Base-by-base conservation (phyloP, 192 early-diverging fungal genomes). In the Tieghemiomyces parasiticus region DNA sequence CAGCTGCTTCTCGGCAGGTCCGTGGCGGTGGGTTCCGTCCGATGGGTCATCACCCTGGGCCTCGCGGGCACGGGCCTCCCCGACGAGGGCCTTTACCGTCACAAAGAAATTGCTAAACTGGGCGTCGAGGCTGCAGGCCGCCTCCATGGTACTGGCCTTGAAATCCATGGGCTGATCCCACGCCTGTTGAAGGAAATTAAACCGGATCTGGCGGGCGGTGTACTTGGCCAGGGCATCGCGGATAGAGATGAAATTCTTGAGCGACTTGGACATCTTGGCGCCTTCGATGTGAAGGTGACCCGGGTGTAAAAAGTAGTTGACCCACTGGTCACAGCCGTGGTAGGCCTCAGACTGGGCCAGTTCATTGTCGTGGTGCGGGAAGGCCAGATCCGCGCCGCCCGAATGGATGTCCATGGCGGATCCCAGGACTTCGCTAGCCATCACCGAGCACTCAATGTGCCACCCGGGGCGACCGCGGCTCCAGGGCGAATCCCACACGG, bases 361-460 rank as follows among this genome's bases (percentile, higher is more conserved):
- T 72, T 99, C 95, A 65, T 99, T 95, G 69, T 97, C 94, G 75
- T 99, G 95, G 68, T 99, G 95, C 52, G 95, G 95, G 79, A 99
- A 99, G 0, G 84, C 85, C 44, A 99, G 70, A 74, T 99, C 95
- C 53, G 87, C 85, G 42, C 95, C 95, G 58, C 95, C 95, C 38
- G 87, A 82, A 74, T 99, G 95, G 58, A 99, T 87, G 65, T 99
- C 95, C 65, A 99, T 80, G 29, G 83, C 77, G 34, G 81, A 71
- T 20, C 91, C 93, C 54, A 97, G 70, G 26, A 95, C 78, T 64
- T 88, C 91, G 63, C 87, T 86, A 22, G 93, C 93, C 95, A 99
- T 99, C 35, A 84, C 95, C 25, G 90, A 93, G 83, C 95, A 99
- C 77, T 99, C 95, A 76, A 99, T 99, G 64, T 99, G 95, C 95